Evolutionary conservation across 2,329 filamentous ascomycete genomes (phyloP).

Genomic region (Hortaea sp.): DNA sequence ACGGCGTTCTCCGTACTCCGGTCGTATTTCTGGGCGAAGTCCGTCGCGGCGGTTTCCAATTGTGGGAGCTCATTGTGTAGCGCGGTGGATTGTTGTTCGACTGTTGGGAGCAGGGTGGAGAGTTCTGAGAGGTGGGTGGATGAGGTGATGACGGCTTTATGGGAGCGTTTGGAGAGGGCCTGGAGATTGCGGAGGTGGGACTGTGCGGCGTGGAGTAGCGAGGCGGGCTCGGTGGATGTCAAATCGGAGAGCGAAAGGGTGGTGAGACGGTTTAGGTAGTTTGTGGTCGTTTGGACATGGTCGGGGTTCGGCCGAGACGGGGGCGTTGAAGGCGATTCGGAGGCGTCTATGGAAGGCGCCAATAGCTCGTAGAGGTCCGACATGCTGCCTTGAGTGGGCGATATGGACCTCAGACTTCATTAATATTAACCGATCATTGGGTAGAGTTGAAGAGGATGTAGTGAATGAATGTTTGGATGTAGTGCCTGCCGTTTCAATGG

Average conservation of each 20-base stretch:
- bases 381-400: conserved; percentile 3
- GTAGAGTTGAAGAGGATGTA: no score
- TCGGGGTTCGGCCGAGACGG: conserved; percentile 28
- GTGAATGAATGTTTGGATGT: not conserved
- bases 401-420: no score
- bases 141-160: conserved; percentile 74
- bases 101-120: conserved; percentile 56
- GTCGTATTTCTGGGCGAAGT: conserved; percentile 75
- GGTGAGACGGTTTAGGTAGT: conserved; percentile 69
- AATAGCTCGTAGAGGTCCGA: conserved; percentile 59
- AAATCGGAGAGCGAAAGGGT: conserved; percentile 67
- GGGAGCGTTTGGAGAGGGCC: conserved; percentile 76
- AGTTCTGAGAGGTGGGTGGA: conserved; percentile 68
- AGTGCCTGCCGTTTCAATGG: not conserved
- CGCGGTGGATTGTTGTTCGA: conserved; percentile 56
- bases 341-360: conserved; percentile 46
- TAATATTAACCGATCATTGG: no score
- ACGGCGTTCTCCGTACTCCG: conserved; percentile 54
- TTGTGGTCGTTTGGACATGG: conserved; percentile 45
- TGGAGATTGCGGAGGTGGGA: conserved; percentile 76
- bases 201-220: conserved; percentile 70
- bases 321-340: conserved; percentile 28
- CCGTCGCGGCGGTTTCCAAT: conserved; percentile 67
- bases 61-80: conserved; percentile 64
- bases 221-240: conserved; percentile 63